phyloP scores from a whole-genome alignment of 768 basidiomycete genomes.

The Pleurotus salmoneostramineus region DNA sequence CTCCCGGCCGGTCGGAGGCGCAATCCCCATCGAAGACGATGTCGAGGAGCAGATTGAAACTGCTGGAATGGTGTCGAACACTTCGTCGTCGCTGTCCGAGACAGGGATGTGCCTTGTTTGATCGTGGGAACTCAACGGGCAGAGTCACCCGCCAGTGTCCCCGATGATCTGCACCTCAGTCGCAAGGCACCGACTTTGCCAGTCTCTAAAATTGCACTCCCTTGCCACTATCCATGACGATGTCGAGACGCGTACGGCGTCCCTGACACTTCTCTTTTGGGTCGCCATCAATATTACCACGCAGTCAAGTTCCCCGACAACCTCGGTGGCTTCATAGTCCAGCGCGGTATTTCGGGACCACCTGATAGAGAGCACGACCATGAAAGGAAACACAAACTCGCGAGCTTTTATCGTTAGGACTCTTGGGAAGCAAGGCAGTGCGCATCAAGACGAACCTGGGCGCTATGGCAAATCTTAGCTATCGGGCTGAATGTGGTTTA shows the following conservation, averaged over 20 bases:
- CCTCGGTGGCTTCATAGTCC: neutral
- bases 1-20: constrained; percentile 40
- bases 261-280: neutral
- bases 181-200: neutral
- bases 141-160: neutral
- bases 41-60: neutral
- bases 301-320: neutral
- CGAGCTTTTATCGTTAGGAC: neutral
- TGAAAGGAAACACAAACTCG: no score
- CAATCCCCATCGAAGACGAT: constrained; percentile 7
- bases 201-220: neutral
- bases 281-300: neutral
- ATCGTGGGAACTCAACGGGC: neutral
- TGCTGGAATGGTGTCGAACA: neutral
- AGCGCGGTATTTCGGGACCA: no score
- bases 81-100: neutral
- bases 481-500: no score
- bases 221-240: neutral
- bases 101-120: neutral
- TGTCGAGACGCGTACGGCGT: neutral
- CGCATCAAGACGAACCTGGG: neutral
- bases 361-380: no score
- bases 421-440: neutral
- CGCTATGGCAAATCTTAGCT: neutral
- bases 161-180: neutral